phyloP scores from a whole-genome alignment of 768 basidiomycete species.

The Nevesoporus exiguus region DNA sequence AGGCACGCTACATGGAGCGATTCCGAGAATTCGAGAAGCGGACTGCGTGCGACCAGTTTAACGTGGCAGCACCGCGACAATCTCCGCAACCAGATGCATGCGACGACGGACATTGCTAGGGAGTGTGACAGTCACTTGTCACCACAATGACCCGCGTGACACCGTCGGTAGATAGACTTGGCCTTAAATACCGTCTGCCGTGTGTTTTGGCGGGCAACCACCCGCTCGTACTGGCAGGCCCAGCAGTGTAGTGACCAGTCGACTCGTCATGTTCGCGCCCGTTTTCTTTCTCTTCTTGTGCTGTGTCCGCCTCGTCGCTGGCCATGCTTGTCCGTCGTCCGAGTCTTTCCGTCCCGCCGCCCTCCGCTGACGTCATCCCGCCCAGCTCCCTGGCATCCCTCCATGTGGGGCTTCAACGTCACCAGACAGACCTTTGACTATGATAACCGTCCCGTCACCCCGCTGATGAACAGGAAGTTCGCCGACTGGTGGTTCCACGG shows the following conservation, averaged over 20 bases:
- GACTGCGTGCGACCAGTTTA: not conserved
- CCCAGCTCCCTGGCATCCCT: conserved; percentile 50
- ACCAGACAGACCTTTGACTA: conserved; percentile 49
- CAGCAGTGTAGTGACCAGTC: too few species aligned
- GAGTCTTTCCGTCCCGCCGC: not conserved
- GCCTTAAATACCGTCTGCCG: not conserved
- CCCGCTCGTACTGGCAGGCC: conserved; percentile 23
- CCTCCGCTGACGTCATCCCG: not conserved
- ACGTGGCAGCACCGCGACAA: conserved; percentile 6
- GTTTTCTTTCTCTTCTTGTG: not conserved
- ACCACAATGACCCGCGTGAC: conserved; percentile 13
- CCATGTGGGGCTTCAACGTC: conserved; percentile 72
- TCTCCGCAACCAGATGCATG: conserved; percentile 10
- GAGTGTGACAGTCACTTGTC: conserved; percentile 4
- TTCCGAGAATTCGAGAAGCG: conserved; percentile 6
- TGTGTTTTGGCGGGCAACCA: not conserved
- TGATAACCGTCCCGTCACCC: conserved; percentile 59
- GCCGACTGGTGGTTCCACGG: conserved; percentile 59
- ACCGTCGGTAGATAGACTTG: not conserved
- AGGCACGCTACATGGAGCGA: conserved; percentile 1
- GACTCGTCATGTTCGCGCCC: conserved; percentile 7
- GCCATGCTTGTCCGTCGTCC: conserved; percentile 20
- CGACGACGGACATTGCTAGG: not conserved
- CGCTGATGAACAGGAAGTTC: conserved; percentile 38
- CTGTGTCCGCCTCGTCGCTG: conserved; percentile 10